Conservation (phyloP, 2,329 filamentous ascomycete species). For the Fusarium denticulatum region DNA sequence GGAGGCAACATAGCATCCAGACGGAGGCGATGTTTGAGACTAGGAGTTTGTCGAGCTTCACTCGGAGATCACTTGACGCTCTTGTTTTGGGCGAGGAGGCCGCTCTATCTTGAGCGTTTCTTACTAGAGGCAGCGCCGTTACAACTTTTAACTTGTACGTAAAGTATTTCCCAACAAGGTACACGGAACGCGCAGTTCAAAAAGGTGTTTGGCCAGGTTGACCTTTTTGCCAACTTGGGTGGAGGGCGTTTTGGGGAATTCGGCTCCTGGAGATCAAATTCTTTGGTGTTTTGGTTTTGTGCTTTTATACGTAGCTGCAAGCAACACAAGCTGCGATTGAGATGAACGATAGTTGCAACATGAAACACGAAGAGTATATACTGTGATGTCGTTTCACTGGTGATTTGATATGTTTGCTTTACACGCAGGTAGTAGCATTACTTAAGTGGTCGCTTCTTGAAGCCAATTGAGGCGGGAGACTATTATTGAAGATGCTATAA, state of each 20-base stretch:
- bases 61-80: conserved; percentile 15
- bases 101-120: conserved; percentile 9
- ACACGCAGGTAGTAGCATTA: not conserved
- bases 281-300: conserved; percentile 44
- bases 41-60: conserved; percentile 22
- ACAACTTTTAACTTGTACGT: conserved; percentile 49
- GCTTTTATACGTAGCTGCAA: conserved; percentile 39
- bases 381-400: not conserved
- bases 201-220: conserved; percentile 54
- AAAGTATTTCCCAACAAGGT: conserved; percentile 49
- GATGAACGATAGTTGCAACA: conserved; percentile 37
- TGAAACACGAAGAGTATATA: conserved; percentile 33
- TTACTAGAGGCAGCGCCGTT: conserved; percentile 16
- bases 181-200: conserved; percentile 54
- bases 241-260: conserved; percentile 42
- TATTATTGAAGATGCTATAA: not conserved
- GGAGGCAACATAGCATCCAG: conserved; percentile 33
- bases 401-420: not conserved
- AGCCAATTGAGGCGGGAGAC: not conserved
- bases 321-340: conserved; percentile 45
- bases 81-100: conserved; percentile 25
- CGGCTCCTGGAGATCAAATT: conserved; percentile 41
- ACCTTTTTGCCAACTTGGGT: conserved; percentile 37
- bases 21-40: conserved; percentile 34
- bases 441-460: not conserved